Percentiles rank a stretch among this genome's conserved stretches.
Evolutionary conservation across 2,329 filamentous ascomycete species (phyloP).

Genomic region (Arachnomyces sp.): DNA sequence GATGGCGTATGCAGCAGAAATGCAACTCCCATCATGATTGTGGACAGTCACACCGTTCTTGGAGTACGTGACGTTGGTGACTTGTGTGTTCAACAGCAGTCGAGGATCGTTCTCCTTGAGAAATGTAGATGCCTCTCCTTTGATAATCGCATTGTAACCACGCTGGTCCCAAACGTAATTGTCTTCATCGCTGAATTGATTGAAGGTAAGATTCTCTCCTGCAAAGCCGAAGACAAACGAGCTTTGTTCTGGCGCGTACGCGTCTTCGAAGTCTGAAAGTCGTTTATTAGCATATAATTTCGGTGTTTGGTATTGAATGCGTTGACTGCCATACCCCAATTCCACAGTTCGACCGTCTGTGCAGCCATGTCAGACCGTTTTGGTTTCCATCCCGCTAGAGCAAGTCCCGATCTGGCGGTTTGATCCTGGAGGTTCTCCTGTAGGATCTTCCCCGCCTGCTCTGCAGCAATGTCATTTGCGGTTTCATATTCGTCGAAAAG

Average conservation of each 20-base stretch:
- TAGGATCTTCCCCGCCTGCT: constrained; percentile 52
- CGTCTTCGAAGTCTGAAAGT: constrained; percentile 53
- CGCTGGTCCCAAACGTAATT: constrained; percentile 56
- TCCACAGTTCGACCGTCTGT: constrained; percentile 57
- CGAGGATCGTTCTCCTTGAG: constrained; percentile 49
- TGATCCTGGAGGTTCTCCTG: constrained; percentile 55
- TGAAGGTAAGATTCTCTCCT: constrained; percentile 54
- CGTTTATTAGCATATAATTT: constrained; percentile 1
- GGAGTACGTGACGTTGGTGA: constrained; percentile 50
- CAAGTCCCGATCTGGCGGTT: constrained; percentile 52
- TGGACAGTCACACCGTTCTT: constrained; percentile 47
- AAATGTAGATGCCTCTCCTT: constrained; percentile 52
- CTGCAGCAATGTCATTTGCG: constrained; percentile 39
- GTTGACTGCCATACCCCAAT: constrained; percentile 28
- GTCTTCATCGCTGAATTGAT: constrained; percentile 55
- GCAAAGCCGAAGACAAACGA: constrained; percentile 50
- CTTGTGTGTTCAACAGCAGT: constrained; percentile 51
- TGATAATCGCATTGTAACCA: constrained; percentile 54
- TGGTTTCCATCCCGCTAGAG: constrained; percentile 56
- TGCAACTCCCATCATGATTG: constrained; percentile 48
- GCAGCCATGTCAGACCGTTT: constrained; percentile 45
- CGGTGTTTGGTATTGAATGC: neutral
- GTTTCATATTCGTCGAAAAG: constrained; percentile 47
- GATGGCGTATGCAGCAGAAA: constrained; percentile 56
- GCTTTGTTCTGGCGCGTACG: constrained; percentile 50